A percentile compares a stretch with the other conserved stretches of the same genome.
phyloP scores from a whole-genome alignment of 176 grass and related monocot species.

The Typha latifolia region DNA sequence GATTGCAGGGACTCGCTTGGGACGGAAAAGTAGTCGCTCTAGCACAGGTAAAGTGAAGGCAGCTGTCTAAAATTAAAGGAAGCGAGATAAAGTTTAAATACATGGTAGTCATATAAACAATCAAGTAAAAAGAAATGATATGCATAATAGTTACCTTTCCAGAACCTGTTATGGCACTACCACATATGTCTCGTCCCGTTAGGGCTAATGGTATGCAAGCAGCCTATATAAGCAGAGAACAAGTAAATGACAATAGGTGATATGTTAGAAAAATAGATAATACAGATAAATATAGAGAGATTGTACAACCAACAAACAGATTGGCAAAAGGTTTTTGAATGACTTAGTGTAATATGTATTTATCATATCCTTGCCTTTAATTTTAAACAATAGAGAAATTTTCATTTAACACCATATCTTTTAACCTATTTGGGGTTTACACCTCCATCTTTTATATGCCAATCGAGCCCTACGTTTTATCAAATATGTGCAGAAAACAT shows the following conservation, averaged over 20 bases:
- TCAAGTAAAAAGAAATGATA: background rate
- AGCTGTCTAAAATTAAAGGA: conserved; percentile 66
- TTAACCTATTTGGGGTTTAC: too few relatives aligned
- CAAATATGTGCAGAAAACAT: too few relatives aligned
- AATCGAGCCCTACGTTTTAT: too few relatives aligned
- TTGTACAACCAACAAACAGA: background rate
- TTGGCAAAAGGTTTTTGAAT: background rate
- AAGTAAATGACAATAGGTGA: background rate
- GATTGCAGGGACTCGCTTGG: conserved; percentile 79
- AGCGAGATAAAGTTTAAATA: background rate
- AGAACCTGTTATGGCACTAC: conserved; percentile 92
- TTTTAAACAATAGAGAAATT: too few relatives aligned
- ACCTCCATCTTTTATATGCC: too few relatives aligned
- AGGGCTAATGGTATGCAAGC: conserved; percentile 94
- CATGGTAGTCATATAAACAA: background rate
- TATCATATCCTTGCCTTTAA: too few relatives aligned
- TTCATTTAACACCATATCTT: too few relatives aligned
- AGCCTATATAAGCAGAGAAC: conserved; percentile 41
- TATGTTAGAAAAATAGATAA: background rate
- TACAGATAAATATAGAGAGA: background rate
- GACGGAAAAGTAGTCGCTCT: conserved; percentile 85
- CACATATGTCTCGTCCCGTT: conserved; percentile 91
- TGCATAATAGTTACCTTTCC: conserved; percentile 60
- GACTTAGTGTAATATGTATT: background rate
- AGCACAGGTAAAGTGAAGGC: conserved; percentile 78